Evolutionary conservation across 441 rosid species (phyloP).

Genomic region (Erodium moschatum): DNA sequence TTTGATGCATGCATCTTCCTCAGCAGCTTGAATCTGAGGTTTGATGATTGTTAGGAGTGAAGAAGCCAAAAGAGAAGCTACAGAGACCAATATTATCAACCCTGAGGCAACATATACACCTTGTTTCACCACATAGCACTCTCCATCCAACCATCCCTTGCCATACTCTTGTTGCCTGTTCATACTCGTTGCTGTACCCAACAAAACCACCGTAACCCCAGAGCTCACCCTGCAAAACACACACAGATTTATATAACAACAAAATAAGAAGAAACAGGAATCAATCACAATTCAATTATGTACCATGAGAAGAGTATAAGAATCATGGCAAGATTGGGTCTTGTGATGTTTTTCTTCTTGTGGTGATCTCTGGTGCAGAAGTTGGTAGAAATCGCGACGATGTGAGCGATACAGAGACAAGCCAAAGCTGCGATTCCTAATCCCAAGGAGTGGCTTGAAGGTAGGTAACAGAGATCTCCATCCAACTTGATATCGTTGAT

Average conservation of each 20-base stretch:
- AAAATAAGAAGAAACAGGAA: not conserved
- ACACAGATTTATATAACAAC: too few species aligned
- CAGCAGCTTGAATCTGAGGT: not conserved
- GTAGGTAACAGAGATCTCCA: constrained; percentile 51
- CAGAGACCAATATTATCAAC: constrained; percentile 28
- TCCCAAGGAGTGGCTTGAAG: constrained; percentile 38
- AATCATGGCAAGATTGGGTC: constrained; percentile 22
- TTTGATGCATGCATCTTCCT: not conserved
- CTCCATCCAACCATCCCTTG: constrained; percentile 57
- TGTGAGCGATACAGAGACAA: constrained; percentile 45
- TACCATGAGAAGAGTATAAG: constrained; percentile 62
- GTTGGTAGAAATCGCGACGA: constrained; percentile 31
- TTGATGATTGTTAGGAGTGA: constrained; percentile 19
- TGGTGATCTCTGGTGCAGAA: constrained; percentile 20
- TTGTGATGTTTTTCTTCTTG: constrained; percentile 18
- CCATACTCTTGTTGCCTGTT: constrained; percentile 51
- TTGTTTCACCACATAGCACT: constrained; percentile 58
- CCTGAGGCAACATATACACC: constrained; percentile 53
- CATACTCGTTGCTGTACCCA: constrained; percentile 63
- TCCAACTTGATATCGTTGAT: constrained; percentile 50
- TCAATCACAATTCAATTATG: constrained; percentile 9
- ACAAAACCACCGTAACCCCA: constrained; percentile 36
- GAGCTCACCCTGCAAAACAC: constrained; percentile 44
- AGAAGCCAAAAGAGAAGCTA: constrained; percentile 31
- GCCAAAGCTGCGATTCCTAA: constrained; percentile 45